Percentiles rank a stretch among this genome's conserved stretches.
These are phyloP conservation scores for Cucumis variabilis DNA, from an alignment of 331 rosid genomes.

Conservation along the genomic window DNA sequence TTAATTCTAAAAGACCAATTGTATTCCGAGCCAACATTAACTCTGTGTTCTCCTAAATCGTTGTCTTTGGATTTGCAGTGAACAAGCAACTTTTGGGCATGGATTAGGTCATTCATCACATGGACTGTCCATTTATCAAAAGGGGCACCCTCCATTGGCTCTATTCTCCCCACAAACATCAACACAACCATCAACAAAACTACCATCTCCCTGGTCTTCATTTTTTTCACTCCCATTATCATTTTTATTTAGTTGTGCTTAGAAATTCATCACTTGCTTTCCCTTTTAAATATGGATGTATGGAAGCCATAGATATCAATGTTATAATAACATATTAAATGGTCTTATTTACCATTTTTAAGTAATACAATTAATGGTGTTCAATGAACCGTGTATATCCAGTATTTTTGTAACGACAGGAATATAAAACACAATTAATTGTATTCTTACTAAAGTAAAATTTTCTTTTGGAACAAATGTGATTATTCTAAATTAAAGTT, in stretches of 20 bases:
- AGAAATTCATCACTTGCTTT: not conserved
- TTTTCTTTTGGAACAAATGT: too few relatives aligned
- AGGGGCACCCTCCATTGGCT: not conserved
- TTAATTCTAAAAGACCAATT: conserved; percentile 44
- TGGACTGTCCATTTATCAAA: conserved; percentile 45
- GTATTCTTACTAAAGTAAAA: too few relatives aligned
- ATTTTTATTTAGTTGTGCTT: too few relatives aligned
- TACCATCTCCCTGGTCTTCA: not conserved
- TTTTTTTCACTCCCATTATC: not conserved
- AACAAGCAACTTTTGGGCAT: not conserved
- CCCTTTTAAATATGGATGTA: not conserved
- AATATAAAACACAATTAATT: too few relatives aligned
- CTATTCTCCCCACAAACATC: not conserved
- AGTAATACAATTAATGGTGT: not conserved
- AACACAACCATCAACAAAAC: not conserved
- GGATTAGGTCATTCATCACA: conserved; percentile 38
- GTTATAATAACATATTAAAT: too few relatives aligned
- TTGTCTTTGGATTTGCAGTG: conserved; percentile 32
- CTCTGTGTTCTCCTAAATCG: conserved; percentile 2
- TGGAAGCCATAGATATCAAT: not conserved
- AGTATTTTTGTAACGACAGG: too few relatives aligned
- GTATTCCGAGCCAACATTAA: conserved; percentile 33
- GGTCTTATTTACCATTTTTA: not conserved
- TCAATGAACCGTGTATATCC: too few relatives aligned
- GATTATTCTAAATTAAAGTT: too few relatives aligned